Conservation (phyloP, 805 yeast genomes). For the Hanseniaspora vineae region DNA sequence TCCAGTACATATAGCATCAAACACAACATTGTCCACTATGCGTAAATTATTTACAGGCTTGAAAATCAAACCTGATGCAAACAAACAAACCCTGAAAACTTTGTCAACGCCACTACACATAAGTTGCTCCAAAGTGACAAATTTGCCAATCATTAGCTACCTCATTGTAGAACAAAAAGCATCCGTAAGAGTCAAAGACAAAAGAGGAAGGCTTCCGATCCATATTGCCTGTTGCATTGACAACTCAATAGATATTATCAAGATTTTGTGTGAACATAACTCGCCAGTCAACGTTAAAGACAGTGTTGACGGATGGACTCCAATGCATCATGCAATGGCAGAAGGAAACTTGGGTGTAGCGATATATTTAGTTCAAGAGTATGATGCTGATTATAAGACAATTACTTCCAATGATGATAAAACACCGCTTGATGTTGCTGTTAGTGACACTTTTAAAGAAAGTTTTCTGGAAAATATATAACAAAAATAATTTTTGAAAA, state of each 20-base stretch:
- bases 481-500: not conserved
- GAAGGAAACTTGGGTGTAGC: slow-evolving; percentile 83
- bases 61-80: slow-evolving; percentile 43
- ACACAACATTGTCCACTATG: slow-evolving; percentile 48
- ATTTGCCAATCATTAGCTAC: slow-evolving; percentile 7
- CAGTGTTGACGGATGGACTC: slow-evolving; percentile 57
- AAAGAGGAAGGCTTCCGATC: slow-evolving; percentile 49
- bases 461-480: slow-evolving; percentile 23
- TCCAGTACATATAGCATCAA: slow-evolving; percentile 71
- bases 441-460: slow-evolving; percentile 36
- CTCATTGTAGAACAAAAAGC: slow-evolving; percentile 45
- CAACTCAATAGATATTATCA: slow-evolving; percentile 50
- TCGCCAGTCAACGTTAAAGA: slow-evolving; percentile 63
- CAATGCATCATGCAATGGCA: slow-evolving; percentile 79
- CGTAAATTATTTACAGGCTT: slow-evolving; percentile 34
- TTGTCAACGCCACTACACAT: not conserved
- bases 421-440: slow-evolving; percentile 41
- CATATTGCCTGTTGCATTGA: slow-evolving; percentile 68
- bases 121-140: not conserved
- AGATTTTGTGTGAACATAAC: slow-evolving; percentile 36
- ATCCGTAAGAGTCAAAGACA: slow-evolving; percentile 54
- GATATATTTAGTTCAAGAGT: slow-evolving; percentile 35
- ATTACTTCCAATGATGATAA: slow-evolving; percentile 38
- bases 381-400: slow-evolving; percentile 50
- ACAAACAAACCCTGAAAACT: slow-evolving; percentile 37